Base-by-base conservation (phyloP, 139 green algal species). In the Chlamydomonas sp. region DNA sequence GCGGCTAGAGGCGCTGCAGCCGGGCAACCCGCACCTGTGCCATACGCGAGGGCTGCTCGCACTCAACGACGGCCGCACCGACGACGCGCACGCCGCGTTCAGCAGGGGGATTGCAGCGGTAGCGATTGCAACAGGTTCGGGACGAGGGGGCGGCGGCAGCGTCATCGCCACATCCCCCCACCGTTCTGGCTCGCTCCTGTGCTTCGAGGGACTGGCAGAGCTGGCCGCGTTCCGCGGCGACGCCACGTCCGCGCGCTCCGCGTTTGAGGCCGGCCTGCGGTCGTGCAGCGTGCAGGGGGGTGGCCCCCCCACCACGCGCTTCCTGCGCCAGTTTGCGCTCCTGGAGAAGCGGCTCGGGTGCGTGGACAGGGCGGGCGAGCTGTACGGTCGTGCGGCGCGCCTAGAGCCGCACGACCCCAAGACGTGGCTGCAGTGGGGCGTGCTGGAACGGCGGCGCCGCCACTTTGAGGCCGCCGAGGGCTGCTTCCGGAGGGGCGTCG, bases 331-430 rank as follows among this genome's bases (percentile, higher is more conserved):
- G 34, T 88, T 79, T 69, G 88, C 79, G 6, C 66, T 81, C 8
- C 79, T 93, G 36, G 88, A 93, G 78, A 89, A 90, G 83, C 76
- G 77, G 63, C 31, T 65, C 24, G 83, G 81, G 5, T 65, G 85
- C 34, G 50, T 83, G 13, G 49, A 16, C 0, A 62, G 62, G 24
- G 80, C 76, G 33, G 60, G 48, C 16, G 8, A 37, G 36, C 70
- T 83, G 34, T 79, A 79, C 20, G 50, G 33, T 0, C 48, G 58
- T 30, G 62, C 78, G 0, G 71, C 72, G 0, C 35, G 47, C 33
- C 37, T 49, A 1, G 68, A 71, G 22, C 78, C 78, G 10, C 67
- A 69, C 28, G 84, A 90, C 72, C 80, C 85, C 54, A 76, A 79
- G 36, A 90, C 78, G 36, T 92, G 87, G 87, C 71, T 90, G 35